Evolutionary conservation across 805 yeast genomes (phyloP), one percentile per base, ranked within the genome.

Genomic region (Candida nonsorbophila): DNA sequence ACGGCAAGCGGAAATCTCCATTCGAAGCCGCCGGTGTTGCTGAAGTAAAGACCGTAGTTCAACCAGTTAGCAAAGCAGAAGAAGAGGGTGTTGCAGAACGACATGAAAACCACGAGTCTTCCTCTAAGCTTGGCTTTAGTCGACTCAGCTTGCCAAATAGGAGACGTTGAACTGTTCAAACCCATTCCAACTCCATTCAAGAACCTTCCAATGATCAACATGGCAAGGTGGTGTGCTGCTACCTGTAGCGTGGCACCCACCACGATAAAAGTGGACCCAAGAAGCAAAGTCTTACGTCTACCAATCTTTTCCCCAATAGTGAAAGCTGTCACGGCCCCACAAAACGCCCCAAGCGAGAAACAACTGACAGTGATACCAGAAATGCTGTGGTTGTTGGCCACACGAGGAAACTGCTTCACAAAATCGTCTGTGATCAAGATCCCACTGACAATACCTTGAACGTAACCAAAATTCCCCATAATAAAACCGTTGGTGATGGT

Each of bases 101-200:
- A 60, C 19, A 60, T 53, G 14, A 65, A 54, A 24, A 61, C 59
- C 32, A 62, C 48, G 24, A 80, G 58, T 38, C 67, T 64, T 43
- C 69, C 67, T 55, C 67, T 57, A 37, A 56, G 49, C 58, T 60
- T 55, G 37, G 55, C 58, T 24, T 65, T 65, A 32, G 60, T 45
- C 24, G 57, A 46, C 45, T 61, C 68, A 16, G 66, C 55, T 38
- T 55, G 60, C 47, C 60, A 61, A 30, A 58, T 45, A 12, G 63
- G 62, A 39, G 58, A 51, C 21, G 55, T 52, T 18, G 64, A 52
- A 11, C 65, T 56, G 29, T 56, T 51, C 30, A 62, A 45, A 31
- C 69, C 69, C 36, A 60, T 62, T 34, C 69, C 69, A 29, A 60
- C 48, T 24, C 69, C 69, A 28, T 65, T 58, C 37, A 62, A 45